Base-by-base conservation (phyloP, 768 basidiomycete genomes). In the Boletus patriciae region DNA sequence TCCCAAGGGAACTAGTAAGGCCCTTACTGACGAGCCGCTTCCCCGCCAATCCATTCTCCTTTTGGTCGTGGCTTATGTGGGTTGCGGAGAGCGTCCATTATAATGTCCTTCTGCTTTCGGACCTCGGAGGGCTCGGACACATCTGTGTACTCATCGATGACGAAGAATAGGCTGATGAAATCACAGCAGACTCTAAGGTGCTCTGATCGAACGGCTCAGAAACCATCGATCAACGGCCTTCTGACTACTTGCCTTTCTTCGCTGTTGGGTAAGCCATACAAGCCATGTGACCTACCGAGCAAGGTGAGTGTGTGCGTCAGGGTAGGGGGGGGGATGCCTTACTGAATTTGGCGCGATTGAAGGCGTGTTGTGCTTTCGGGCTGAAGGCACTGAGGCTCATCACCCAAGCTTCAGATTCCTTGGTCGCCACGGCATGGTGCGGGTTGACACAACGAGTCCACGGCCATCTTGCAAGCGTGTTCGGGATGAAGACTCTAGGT, bases 91-190 rank as follows among this genome's bases (percentile, higher is more conserved):
- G 62, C 62, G 11, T 64, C 58, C 45, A 55, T 54, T 69, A 74
- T 18, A 70, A 3, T 66, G 0, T 61, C 51, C 48, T 57, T 64
- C 19, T 64, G 55, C 45, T 62, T 46, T 8, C 64, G 69, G 11
- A 73, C 78, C 6, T 58, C 71, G 0, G 65, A 45, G 0, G 62
- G 70, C 38, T 70, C 59, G 1, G 71, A 69, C 11, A 74, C 68
- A 63, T 84, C 83, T 13, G 80, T 76, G 60, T 78, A 75, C 58
- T 81, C 78, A 58, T 83, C 83, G 61, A 78, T 72, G 37, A 83
- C 59, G 58, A 80, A 82, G 60, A 80, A 76, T 8, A 81, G 57
- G 38, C 78, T 76, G 77, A 83, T 81, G 33, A 82, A 62, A 55
- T 83, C 81, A 49, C 81, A 81, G 4, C 70, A 73, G 11, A 73